A percentile compares a stretch with the other conserved stretches of the same genome.
phyloP scores from a whole-genome alignment of 805 yeast genomes.

The Nakazawaea populi region DNA sequence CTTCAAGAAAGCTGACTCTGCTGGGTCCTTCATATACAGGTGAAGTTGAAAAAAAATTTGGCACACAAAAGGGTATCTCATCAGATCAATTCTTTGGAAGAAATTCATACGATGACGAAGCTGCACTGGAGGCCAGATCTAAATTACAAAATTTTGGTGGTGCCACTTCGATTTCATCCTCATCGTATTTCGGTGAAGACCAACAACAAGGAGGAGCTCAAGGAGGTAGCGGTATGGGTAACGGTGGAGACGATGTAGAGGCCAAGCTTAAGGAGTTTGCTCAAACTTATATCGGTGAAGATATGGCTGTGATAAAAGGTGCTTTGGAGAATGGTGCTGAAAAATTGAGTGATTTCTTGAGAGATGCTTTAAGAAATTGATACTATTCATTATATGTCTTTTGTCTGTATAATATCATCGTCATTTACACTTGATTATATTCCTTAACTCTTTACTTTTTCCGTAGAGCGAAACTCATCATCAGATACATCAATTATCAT shows the following conservation, averaged over 20 bases:
- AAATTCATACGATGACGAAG: constrained; percentile 71
- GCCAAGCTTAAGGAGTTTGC: constrained; percentile 53
- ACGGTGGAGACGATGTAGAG: constrained; percentile 41
- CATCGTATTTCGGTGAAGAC: constrained; percentile 88
- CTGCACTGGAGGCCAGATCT: constrained; percentile 73
- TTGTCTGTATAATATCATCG: not conserved
- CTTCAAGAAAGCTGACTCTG: constrained; percentile 30
- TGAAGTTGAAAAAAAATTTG: constrained; percentile 70
- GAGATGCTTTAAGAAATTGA: constrained; percentile 66
- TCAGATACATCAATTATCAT: too few relatives aligned
- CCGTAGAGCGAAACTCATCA: not conserved
- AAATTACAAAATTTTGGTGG: constrained; percentile 79
- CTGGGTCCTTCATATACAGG: constrained; percentile 65
- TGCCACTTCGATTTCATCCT: constrained; percentile 87
- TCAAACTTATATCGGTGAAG: constrained; percentile 71
- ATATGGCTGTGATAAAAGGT: constrained; percentile 81
- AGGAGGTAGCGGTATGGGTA: constrained; percentile 17
- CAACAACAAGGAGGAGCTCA: constrained; percentile 24
- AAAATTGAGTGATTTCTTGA: constrained; percentile 75
- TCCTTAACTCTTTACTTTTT: too few relatives aligned
- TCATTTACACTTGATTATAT: not conserved
- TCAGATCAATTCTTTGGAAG: constrained; percentile 94
- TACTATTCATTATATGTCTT: not conserved
- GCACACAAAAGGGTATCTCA: constrained; percentile 88
- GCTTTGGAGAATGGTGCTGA: constrained; percentile 93